phyloP scores from a whole-genome alignment of 345 rosid species.

The Combretum micranthum region DNA sequence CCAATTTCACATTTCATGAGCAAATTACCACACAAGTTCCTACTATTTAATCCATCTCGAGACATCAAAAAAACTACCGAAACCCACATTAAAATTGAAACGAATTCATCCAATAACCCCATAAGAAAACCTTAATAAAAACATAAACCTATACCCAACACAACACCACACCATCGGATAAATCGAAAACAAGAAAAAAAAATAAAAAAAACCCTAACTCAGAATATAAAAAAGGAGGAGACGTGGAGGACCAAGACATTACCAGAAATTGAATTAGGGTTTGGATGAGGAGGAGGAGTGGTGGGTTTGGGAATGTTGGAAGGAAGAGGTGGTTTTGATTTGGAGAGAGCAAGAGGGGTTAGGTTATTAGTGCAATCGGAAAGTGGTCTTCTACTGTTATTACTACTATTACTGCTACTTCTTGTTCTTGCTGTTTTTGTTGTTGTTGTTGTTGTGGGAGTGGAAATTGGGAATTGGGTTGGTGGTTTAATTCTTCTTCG shows the following conservation, averaged over 20 bases:
- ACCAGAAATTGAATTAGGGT: constrained; percentile 5
- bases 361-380: constrained; percentile 34
- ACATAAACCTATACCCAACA: background rate
- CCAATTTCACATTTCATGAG: no score
- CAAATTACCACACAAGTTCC: no score
- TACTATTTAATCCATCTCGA: no score
- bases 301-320: constrained; percentile 6
- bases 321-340: constrained; percentile 9
- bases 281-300: background rate
- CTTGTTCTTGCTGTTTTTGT: no score
- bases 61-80: no score
- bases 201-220: background rate
- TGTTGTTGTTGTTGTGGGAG: constrained; percentile 2
- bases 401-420: no score
- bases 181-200: background rate
- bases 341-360: background rate
- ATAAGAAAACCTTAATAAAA: background rate
- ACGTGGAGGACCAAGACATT: background rate
- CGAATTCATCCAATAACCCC: no score
- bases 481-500: no score
- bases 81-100: no score
- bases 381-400: constrained; percentile 18
- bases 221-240: no score
- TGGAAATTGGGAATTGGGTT: background rate
- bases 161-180: background rate